A percentile compares a stretch with the other conserved stretches of the same genome.
phyloP scores from a whole-genome alignment of 2,329 filamentous ascomycete species.

The Penicillium brevicompactum region DNA sequence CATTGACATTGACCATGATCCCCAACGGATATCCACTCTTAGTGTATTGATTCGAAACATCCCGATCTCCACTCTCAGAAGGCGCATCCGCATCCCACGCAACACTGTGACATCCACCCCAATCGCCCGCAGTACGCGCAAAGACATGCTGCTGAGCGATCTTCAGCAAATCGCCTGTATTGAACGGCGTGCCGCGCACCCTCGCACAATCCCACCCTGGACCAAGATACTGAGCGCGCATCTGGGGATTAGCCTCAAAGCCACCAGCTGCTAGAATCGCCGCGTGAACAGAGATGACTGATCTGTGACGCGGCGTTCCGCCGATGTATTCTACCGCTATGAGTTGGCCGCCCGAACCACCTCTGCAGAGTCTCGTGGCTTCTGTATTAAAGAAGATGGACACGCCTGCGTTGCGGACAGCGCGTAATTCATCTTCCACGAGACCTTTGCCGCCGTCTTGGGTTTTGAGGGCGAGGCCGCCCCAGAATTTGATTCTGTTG shows the following conservation, averaged over 20 bases:
- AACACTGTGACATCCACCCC: constrained; percentile 66
- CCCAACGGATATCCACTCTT: constrained; percentile 70
- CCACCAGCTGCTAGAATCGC: constrained; percentile 56
- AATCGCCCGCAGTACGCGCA: constrained; percentile 60
- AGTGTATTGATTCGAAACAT: constrained; percentile 67
- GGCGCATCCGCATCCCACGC: constrained; percentile 67
- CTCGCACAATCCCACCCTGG: constrained; percentile 64
- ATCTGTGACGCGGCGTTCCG: constrained; percentile 1
- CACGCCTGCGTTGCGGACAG: constrained; percentile 49
- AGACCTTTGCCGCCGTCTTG: constrained; percentile 63
- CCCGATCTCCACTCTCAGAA: constrained; percentile 56
- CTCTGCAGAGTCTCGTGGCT: not conserved
- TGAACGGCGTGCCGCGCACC: constrained; percentile 66
- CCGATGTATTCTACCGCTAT: constrained; percentile 21
- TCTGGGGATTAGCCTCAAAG: constrained; percentile 62
- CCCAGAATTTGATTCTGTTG: constrained; percentile 66
- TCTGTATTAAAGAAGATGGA: constrained; percentile 45
- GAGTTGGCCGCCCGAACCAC: not conserved
- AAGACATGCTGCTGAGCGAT: constrained; percentile 55
- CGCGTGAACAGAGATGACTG: constrained; percentile 21
- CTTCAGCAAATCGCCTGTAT: constrained; percentile 61
- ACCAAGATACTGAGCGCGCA: constrained; percentile 59
- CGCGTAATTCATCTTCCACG: constrained; percentile 51
- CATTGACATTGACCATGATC: constrained; percentile 63
- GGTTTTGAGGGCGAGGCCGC: constrained; percentile 63